phyloP scores from a whole-genome alignment of 441 rosid genomes.

The Geranium incanum region DNA sequence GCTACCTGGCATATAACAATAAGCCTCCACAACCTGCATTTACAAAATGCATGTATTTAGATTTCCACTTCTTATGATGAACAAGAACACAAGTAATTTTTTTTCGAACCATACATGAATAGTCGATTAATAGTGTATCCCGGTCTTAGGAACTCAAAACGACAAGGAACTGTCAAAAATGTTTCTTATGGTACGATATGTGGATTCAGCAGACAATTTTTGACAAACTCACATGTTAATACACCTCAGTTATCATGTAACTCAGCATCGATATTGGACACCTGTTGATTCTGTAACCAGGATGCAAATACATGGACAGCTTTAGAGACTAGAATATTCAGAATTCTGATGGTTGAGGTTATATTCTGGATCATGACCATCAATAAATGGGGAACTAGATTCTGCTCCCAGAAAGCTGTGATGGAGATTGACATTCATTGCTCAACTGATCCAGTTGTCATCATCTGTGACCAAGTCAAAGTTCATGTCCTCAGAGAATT shows the following conservation, averaged over 20 bases:
- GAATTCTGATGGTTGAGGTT: neutral
- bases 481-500: neutral
- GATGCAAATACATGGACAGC: neutral
- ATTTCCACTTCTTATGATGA: neutral
- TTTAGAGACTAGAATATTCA: neutral
- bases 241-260: neutral
- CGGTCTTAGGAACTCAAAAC: neutral
- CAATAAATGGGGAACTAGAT: conserved; percentile 5
- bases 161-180: neutral
- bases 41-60: neutral
- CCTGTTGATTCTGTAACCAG: neutral
- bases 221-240: neutral
- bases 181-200: too few relatives aligned
- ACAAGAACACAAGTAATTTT: neutral
- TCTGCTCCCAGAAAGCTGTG: conserved; percentile 5
- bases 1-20: neutral
- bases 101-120: neutral
- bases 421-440: neutral
- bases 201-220: neutral
- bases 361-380: neutral
- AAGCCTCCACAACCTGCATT: neutral
- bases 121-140: neutral
- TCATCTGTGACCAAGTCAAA: conserved; percentile 9
- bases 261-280: neutral
- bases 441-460: neutral